Evolutionary conservation across 1,284 basidiomycete species (phyloP).

Genomic region (Tetrapyrgos nigripes): DNA sequence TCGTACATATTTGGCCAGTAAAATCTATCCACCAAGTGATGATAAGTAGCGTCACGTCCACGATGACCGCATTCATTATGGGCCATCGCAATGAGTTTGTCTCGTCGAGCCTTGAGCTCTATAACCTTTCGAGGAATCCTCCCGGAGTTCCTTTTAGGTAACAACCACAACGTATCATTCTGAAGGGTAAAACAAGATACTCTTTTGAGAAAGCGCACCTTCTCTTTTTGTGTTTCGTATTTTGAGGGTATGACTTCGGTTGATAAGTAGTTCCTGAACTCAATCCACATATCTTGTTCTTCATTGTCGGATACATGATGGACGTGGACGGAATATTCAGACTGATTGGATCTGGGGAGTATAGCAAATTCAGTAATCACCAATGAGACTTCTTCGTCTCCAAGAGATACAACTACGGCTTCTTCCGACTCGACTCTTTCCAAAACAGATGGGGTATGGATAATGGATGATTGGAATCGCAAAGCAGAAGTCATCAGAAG

Average conservation of each 20-base stretch:
- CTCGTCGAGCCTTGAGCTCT: conserved; percentile 9
- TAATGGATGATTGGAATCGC: neutral
- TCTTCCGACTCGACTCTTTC: neutral
- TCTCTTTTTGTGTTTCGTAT: conserved; percentile 1
- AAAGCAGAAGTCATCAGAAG: neutral
- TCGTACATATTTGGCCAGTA: conserved; percentile 40
- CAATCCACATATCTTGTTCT: conserved; percentile 10
- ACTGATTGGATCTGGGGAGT: neutral
- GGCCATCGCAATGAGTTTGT: conserved; percentile 21
- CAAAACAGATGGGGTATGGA: neutral
- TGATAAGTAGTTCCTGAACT: conserved; percentile 17
- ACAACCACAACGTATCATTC: conserved; percentile 21
- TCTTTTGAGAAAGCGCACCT: conserved; percentile 16
- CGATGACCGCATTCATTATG: conserved; percentile 33
- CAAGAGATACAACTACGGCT: neutral
- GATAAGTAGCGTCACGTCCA: conserved; percentile 33
- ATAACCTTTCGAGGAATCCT: conserved; percentile 24
- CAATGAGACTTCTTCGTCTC: neutral
- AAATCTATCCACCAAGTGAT: conserved; percentile 27
- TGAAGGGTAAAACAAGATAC: conserved; percentile 23
- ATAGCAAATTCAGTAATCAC: neutral
- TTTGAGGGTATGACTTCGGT: conserved; percentile 10
- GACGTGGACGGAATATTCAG: neutral
- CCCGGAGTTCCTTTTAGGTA: conserved; percentile 8
- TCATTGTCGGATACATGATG: conserved; percentile 17